phyloP scores from a whole-genome alignment of 371 early-diverging fungal genomes.

The Apophysomyces sp. region DNA sequence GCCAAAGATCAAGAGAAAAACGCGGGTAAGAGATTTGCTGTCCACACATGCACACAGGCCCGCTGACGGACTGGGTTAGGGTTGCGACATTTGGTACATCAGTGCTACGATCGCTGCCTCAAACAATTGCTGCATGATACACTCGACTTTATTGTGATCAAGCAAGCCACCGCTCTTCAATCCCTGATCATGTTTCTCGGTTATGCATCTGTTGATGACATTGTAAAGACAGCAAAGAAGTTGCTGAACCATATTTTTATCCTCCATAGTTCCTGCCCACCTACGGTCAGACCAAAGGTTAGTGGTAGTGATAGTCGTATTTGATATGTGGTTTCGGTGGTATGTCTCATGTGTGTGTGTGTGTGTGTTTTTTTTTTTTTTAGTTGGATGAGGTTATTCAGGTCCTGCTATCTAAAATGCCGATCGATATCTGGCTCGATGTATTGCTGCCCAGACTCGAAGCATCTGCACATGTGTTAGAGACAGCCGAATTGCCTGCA shows the following conservation, averaged over 20 bases:
- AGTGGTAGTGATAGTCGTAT: not conserved
- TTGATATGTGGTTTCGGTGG: too few relatives aligned
- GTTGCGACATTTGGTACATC: conserved; percentile 28
- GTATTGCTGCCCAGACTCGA: not conserved
- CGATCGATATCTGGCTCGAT: not conserved
- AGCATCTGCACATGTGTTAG: not conserved
- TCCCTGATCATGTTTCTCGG: conserved; percentile 11
- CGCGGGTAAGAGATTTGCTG: not conserved
- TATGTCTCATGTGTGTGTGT: too few relatives aligned
- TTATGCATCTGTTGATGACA: not conserved
- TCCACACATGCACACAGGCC: not conserved
- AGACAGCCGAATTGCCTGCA: not conserved
- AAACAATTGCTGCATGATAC: conserved; percentile 13
- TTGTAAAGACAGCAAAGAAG: not conserved
- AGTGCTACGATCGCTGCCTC: conserved; percentile 23
- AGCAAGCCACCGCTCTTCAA: conserved; percentile 14
- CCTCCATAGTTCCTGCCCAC: not conserved
- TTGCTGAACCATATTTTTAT: not conserved
- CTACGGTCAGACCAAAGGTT: not conserved
- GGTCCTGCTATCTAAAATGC: not conserved
- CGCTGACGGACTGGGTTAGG: conserved; percentile 6
- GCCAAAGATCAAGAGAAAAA: not conserved
- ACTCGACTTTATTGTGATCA: conserved; percentile 19
- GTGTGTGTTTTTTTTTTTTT: not conserved
- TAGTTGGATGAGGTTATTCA: not conserved